Evolutionary conservation across 768 basidiomycete species (phyloP).

Genomic region (Auricularia auricula-judae): DNA sequence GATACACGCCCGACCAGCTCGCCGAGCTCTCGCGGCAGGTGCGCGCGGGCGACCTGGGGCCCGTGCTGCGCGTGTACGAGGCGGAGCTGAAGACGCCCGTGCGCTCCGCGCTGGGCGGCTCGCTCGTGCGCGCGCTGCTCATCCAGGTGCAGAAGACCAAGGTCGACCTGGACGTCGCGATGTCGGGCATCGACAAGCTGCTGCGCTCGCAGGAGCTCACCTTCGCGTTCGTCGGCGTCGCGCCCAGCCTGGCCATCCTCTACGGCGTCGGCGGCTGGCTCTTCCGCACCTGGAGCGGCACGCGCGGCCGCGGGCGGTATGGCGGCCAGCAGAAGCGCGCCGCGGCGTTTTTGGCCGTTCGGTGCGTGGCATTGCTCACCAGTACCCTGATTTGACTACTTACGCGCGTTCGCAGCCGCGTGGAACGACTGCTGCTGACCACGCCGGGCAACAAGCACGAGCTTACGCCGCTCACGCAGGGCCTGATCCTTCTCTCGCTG

Average conservation of each 20-base stretch:
- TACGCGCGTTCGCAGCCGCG: conserved; percentile 31
- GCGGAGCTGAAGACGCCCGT: conserved; percentile 84
- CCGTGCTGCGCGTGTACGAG: conserved; percentile 82
- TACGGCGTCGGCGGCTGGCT: conserved; percentile 54
- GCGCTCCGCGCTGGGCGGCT: conserved; percentile 68
- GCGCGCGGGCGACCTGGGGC: conserved; percentile 71
- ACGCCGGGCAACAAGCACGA: conserved; percentile 23
- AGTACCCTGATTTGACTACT: background rate
- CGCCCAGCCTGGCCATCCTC: conserved; percentile 74
- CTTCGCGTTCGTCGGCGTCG: conserved; percentile 94
- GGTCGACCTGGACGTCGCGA: conserved; percentile 27
- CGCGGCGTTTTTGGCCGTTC: conserved; percentile 60
- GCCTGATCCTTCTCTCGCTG: conserved; percentile 62
- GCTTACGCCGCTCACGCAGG: conserved; percentile 51
- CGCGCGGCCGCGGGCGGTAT: conserved; percentile 37
- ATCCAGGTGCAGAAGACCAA: conserved; percentile 96
- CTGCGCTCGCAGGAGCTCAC: conserved; percentile 91
- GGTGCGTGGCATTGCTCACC: conserved; percentile 28
- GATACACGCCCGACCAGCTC: conserved; percentile 55
- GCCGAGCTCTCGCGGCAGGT: conserved; percentile 53
- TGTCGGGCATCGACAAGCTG: conserved; percentile 21
- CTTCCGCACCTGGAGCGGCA: conserved; percentile 36
- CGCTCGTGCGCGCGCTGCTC: conserved; percentile 71
- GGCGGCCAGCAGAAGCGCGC: conserved; percentile 46
- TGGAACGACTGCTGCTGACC: conserved; percentile 56